Evolutionary conservation across 345 rosid species (phyloP).

Genomic region (Pelargonium nanum): DNA sequence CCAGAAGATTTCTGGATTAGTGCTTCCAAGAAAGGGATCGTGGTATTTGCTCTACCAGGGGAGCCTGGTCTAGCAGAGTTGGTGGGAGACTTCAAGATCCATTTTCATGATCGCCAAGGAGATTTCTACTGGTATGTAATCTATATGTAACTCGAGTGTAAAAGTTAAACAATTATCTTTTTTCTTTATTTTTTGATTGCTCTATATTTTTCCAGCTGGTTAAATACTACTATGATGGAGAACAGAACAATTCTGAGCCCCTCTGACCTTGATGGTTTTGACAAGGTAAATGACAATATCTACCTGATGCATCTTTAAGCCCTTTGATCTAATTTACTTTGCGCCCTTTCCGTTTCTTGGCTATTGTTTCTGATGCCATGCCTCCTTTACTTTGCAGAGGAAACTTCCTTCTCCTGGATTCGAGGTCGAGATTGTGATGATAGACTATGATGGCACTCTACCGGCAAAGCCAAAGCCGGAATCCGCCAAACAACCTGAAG

Average conservation of each 20-base stretch:
- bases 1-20: slow-evolving; percentile 93
- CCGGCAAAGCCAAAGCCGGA: slow-evolving; percentile 21
- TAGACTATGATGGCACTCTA: slow-evolving; percentile 36
- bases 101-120: slow-evolving; percentile 83
- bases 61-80: slow-evolving; percentile 84
- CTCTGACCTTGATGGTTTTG: slow-evolving; percentile 76
- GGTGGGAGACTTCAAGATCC: slow-evolving; percentile 78
- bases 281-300: slow-evolving; percentile 44
- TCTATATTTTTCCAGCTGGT: slow-evolving; percentile 48
- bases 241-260: slow-evolving; percentile 59
- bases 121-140: slow-evolving; percentile 74
- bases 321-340: not conserved
- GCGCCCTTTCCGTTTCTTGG: not conserved
- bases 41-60: slow-evolving; percentile 90
- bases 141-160: not conserved
- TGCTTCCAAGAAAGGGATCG: slow-evolving; percentile 77
- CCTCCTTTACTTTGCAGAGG: slow-evolving; percentile 32
- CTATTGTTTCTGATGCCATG: not conserved
- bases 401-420: slow-evolving; percentile 89
- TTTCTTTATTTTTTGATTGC: not conserved
- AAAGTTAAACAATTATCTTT: not conserved
- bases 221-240: slow-evolving; percentile 77
- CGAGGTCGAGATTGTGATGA: slow-evolving; percentile 69
- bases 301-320: not conserved
- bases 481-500: slow-evolving; percentile 6